Evolutionary conservation across 805 yeast genomes (phyloP), one percentile per base, ranked within the genome.

Genomic region (Saccharomycopsis sp.): DNA sequence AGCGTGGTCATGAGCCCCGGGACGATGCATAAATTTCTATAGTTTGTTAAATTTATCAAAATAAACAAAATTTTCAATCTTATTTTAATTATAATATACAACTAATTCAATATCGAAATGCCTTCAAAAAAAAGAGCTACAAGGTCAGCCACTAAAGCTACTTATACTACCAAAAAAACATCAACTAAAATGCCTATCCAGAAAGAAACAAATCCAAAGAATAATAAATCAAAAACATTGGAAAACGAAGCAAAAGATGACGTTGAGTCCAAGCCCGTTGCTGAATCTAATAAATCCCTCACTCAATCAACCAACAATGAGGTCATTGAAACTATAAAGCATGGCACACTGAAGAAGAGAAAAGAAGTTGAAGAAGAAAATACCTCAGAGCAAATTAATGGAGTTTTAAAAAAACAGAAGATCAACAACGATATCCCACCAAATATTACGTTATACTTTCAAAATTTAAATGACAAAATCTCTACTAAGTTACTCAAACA

Each of bases 381-480:
- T n/a, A n/a, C n/a, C n/a, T n/a, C n/a, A n/a, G n/a, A n/a, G n/a
- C n/a, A n/a, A n/a, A n/a, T n/a, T n/a, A n/a, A n/a, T n/a, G n/a
- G n/a, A n/a, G n/a, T n/a, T n/a, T n/a, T n/a, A n/a, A n/a, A n/a
- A n/a, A n/a, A n/a, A n/a, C n/a, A n/a, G n/a, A n/a, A n/a, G n/a
- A n/a, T n/a, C n/a, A n/a, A n/a, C 28, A 25, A 30, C 10, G 42
- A 17, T 21, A 21, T 37, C 10, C 45, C 39, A 33, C 59, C 62
- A 19, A 58, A 57, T 17, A 63, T 67, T 43, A 78, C 87, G 0
- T 53, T 80, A 4, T 79, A 79, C 54, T 51, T 77, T 8, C 65
- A 68, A 46, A 79, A 80, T 49, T 54, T 80, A 31, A 73, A 76
- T 48, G 79, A 78, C 46, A 67, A 76, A 49, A 58, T 79, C 39